Percentiles rank a stretch among this genome's conserved stretches.
Conservation (phyloP, 164 flowering plant species). For the Tetrastigma voinierianum region DNA sequence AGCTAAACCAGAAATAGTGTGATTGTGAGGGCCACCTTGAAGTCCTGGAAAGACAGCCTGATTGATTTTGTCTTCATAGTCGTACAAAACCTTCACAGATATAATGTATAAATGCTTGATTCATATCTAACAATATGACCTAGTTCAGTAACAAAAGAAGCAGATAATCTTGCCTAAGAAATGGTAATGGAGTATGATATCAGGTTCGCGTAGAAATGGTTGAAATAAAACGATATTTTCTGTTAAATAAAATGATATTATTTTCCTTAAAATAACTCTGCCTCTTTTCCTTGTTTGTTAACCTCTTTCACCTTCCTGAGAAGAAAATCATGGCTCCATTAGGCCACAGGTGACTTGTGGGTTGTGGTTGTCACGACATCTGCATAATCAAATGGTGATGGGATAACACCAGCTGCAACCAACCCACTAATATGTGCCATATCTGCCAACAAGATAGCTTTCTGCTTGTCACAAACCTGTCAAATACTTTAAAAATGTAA, state of each 20-base stretch:
- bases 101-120: neutral
- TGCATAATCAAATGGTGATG: constrained; percentile 97
- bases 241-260: neutral
- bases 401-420: constrained; percentile 97
- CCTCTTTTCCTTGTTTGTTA: constrained; percentile 86
- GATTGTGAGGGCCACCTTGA: constrained; percentile 99
- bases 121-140: neutral
- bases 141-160: constrained; percentile 1
- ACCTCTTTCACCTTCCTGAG: constrained; percentile 80
- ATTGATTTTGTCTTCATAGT: constrained; percentile 94
- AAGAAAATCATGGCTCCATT: constrained; percentile 92
- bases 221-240: neutral
- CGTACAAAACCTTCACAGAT: constrained; percentile 78
- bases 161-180: neutral
- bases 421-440: constrained; percentile 99
- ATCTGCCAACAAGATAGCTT: constrained; percentile 94
- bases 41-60: constrained; percentile 98
- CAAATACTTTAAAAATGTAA: constrained; percentile 7
- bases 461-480: constrained; percentile 94
- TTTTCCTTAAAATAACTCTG: constrained; percentile 20
- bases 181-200: neutral
- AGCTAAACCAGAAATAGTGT: constrained; percentile 95
- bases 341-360: constrained; percentile 99
- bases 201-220: neutral
- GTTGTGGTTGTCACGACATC: constrained; percentile 98